Base-by-base conservation (phyloP, 2,329 filamentous ascomycete species). In the Hypoxylon sp. region DNA sequence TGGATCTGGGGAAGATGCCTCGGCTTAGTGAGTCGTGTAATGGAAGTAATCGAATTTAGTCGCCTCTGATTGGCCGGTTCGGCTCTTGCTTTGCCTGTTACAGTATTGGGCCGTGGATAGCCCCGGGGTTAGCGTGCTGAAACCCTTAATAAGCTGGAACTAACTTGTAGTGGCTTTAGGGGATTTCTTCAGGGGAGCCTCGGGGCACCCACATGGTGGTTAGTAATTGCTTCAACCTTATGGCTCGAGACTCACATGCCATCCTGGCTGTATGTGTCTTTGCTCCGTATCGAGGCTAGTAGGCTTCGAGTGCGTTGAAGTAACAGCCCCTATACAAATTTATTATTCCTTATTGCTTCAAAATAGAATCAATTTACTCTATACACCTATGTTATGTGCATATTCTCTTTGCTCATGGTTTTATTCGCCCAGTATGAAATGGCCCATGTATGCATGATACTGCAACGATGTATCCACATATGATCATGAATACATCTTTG, bases 1-100 rank as follows among this genome's bases (percentile, higher is more conserved):
- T 60, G 55, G 56, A 57, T 24, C 48, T 48, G 42, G 46, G 54
- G 55, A 54, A 27, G 59, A 67, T 69, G 58, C 68, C 65, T 70
- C 62, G 66, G 65, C 51, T 57, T 42, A 57, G 35, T 5, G 6
- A 46, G 48, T 39, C 17, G 5, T 24, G 35, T 13, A 11, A 37
- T 42, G 29, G 37, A 56, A 31, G 55, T 69, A 55, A 63, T 64
- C 24, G 50, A 52, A 32, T 63, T 62, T 61, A 29, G 3, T 51
- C 11, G 35, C 5, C 3, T 64, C 19, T 71, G 51, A 71, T 71
- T 71, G 68, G 68, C 7, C 35, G 17, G 24, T 54, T 59, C 47
- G 66, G 50, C 44, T 46, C 15, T 32, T 39, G n/a, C 51, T 37
- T 35, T 62, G 27, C 37, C 24, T 52, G 27, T 55, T 58, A 50